Evolutionary conservation across 768 basidiomycete species (phyloP).

Genomic region (Leccinum barrowsii): DNA sequence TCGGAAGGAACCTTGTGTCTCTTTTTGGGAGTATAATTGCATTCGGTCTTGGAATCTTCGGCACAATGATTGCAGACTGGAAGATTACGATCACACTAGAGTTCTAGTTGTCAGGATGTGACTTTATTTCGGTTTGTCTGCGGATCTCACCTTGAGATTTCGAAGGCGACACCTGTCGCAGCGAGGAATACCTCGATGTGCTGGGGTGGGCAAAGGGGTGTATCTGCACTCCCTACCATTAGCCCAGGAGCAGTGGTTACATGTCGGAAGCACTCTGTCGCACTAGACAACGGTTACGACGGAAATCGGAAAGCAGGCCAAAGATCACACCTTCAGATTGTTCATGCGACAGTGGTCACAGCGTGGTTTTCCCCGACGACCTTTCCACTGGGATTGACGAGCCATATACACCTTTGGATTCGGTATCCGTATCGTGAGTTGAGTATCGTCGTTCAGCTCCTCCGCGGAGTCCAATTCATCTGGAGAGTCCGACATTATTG

Average conservation of each 20-base stretch:
- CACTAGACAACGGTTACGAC: slow-evolving; percentile 42
- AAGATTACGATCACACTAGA: slow-evolving; percentile 67
- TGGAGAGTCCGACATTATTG: slow-evolving; percentile 34
- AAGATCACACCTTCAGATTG: slow-evolving; percentile 60
- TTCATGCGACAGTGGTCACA: slow-evolving; percentile 71
- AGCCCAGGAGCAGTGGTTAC: slow-evolving; percentile 69
- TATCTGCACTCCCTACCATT: slow-evolving; percentile 65
- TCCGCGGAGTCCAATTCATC: slow-evolving; percentile 38
- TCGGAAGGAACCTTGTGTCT: slow-evolving; percentile 52
- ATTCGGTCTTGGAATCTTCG: slow-evolving; percentile 49
- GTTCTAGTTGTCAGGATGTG: slow-evolving; percentile 1
- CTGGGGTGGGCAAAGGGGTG: slow-evolving; percentile 70
- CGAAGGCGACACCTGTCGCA: slow-evolving; percentile 66
- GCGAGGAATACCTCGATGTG: slow-evolving; percentile 70
- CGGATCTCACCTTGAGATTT: slow-evolving; percentile 57
- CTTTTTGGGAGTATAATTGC: slow-evolving; percentile 74
- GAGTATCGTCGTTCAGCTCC: slow-evolving; percentile 45
- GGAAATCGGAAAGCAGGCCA: slow-evolving; percentile 1
- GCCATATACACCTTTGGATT: slow-evolving; percentile 66
- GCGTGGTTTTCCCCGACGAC: slow-evolving; percentile 68
- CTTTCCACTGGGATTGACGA: slow-evolving; percentile 72
- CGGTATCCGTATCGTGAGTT: slow-evolving; percentile 62
- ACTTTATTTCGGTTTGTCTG: background rate
- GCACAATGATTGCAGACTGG: slow-evolving; percentile 68
- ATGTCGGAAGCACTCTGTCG: slow-evolving; percentile 65